Conservation (phyloP, 306 rosid species). For the Morella rubra region DNA sequence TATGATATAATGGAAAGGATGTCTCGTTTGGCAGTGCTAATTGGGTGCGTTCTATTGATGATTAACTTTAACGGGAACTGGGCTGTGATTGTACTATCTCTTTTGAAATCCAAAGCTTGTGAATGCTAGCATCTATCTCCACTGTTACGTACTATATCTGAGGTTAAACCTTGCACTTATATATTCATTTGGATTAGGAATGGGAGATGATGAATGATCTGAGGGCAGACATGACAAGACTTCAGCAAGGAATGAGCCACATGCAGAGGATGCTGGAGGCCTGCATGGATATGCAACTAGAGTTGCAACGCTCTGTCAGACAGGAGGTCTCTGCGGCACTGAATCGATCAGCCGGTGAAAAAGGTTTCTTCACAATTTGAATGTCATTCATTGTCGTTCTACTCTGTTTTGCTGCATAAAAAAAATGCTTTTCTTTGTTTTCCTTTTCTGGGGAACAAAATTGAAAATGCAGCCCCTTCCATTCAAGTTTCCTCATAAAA, state of each 20-base stretch:
- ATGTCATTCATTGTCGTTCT: neutral
- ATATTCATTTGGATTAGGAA: constrained; percentile 55
- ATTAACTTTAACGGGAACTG: neutral
- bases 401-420: neutral
- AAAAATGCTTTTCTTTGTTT: neutral
- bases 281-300: constrained; percentile 99
- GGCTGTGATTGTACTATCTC: neutral
- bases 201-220: constrained; percentile 97
- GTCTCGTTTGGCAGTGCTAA: neutral
- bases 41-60: neutral
- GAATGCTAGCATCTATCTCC: neutral
- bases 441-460: neutral
- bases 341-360: constrained; percentile 83
- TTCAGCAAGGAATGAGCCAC: constrained; percentile 99
- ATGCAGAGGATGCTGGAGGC: constrained; percentile 99
- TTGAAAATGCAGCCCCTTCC: neutral
- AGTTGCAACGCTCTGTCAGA: constrained; percentile 97
- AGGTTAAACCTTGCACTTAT: constrained; percentile 2
- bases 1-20: neutral
- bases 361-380: constrained; percentile 42
- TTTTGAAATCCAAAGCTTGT: neutral
- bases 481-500: neutral
- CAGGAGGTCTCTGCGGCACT: constrained; percentile 99
- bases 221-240: constrained; percentile 93
- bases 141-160: neutral